Base-by-base conservation (phyloP, 805 yeast species). In the Candida fluviatilis region DNA sequence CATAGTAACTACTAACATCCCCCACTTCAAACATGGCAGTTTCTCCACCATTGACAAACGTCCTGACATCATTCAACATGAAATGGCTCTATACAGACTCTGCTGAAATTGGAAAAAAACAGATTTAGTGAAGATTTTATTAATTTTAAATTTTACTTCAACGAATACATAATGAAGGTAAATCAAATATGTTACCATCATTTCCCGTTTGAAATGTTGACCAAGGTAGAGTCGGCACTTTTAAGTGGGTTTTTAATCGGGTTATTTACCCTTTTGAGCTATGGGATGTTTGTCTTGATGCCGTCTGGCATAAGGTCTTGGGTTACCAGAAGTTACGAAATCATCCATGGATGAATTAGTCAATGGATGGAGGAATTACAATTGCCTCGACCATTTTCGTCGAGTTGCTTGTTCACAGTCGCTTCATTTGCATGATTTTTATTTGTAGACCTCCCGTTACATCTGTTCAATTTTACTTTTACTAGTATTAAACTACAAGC, bases 181-280 rank as follows among this genome's bases (percentile, higher is more conserved):
- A 55, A 52, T 39, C 39, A 50, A 15, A 38, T 53, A 35, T 70
- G 71, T 55, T 72, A 65, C 54, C 62, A 62, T 55, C 64, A 64
- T 45, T 63, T 73, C 41, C 79, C 79, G 11, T 65, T 64, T 45
- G 64, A 57, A 54, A 73, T 73, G 78, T 61, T 73, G 59, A 73
- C 79, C 17, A 57, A 52, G 33, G 55, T 60, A 23, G 79, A 73
- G 32, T 29, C 42, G 7, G 14, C 36, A 7, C 18, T 45, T 5
- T 29, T 45, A 11, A 46, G 41, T 33, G 13, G 31, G 5, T 25
- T 38, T 14, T 30, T 44, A 15, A 32, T 49, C n/a, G 26, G 40
- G 14, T 27, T 40, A 25, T 58, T 58, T 36, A 34, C 45, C 10
- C 28, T 55, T 26, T 50, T 60, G 24, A 48, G 56, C 5, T 62